phyloP scores from a whole-genome alignment of 2,329 filamentous ascomycete species.

The Xylariaceae sp. region DNA sequence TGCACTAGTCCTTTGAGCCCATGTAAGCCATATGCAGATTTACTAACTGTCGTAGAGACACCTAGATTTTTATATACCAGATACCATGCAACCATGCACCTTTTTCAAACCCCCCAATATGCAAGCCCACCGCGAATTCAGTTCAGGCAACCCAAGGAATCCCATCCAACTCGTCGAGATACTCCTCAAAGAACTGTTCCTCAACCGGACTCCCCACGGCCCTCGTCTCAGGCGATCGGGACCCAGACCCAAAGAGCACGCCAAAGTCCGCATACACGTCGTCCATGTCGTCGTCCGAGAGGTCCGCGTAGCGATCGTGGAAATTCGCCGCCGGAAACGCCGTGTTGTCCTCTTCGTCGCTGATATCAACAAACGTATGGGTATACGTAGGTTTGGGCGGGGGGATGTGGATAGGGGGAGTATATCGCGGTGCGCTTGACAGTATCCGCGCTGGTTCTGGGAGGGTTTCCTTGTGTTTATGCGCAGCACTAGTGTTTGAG shows the following conservation, averaged over 20 bases:
- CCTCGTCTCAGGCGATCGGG: conserved; percentile 31
- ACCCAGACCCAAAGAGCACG: conserved; percentile 53
- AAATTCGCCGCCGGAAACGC: conserved; percentile 57
- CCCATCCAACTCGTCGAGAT: conserved; percentile 62
- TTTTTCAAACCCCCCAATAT: too few relatives aligned
- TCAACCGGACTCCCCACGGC: conserved; percentile 40
- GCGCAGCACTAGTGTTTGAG: background rate
- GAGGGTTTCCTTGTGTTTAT: background rate
- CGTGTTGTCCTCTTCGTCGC: conserved; percentile 53
- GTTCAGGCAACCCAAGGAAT: conserved; percentile 53
- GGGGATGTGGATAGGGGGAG: background rate
- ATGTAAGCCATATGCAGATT: too few relatives aligned
- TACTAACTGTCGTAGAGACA: too few relatives aligned
- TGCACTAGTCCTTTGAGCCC: too few relatives aligned
- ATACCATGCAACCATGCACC: too few relatives aligned
- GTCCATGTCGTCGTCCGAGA: conserved; percentile 53
- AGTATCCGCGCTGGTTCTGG: background rate
- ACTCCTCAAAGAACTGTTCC: conserved; percentile 59
- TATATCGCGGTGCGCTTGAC: background rate
- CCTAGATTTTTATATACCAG: too few relatives aligned
- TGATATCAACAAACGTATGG: background rate
- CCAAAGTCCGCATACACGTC: conserved; percentile 64
- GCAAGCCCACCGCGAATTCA: too few relatives aligned
- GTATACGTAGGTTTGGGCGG: too few relatives aligned
- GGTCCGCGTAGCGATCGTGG: conserved; percentile 51